Evolutionary conservation across 805 yeast species (phyloP), one percentile per base, ranked within the genome.

Genomic region (Ogataea allantospora): DNA sequence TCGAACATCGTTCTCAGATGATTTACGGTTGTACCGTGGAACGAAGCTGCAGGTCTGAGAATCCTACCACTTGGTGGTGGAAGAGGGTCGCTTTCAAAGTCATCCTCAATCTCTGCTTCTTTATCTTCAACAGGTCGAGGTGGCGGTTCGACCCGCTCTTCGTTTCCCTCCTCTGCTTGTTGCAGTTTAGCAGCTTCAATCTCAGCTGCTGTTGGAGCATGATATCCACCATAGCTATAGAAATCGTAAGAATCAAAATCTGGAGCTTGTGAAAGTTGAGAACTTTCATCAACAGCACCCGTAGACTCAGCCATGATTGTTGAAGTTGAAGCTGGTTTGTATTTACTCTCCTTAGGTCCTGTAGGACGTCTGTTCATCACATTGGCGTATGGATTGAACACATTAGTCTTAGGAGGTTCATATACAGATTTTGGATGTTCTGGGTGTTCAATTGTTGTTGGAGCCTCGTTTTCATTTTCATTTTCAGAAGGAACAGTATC

Each of bases 171-270:
- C 16, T 40, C 44, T 8, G 32, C 43, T 17, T 30, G 39, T 3
- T 15, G 16, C 14, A 39, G n/a, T 15, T 33, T 39, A 3, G 38
- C 38, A 20, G 27, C 32, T 16, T 28, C 39, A 11, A 19, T 27
- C 27, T 32, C 35, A 14, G 18, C 43, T 14, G 42, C 31, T 7
- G 51, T 40, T 3, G 60, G 56, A 25, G 54, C 48, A 19, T 43
- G 46, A 31, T 61, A 61, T 3, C 66, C 66, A 5, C 63, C 63
- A 35, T 46, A 57, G 17, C 56, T 53, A 43, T 56, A 61, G 42
- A 53, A 57, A 42, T 61, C 63, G 28, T 47, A 44, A 6, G 48
- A 40, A 11, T 37, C 43, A 23, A 46, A 28, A 10, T 46, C 40
- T 2, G 53, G 45, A 33, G 39, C 33, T 5, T 38, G 48, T 26